Evolutionary conservation across 768 basidiomycete genomes (phyloP).

Genomic region (Psilocybe cubensis): DNA sequence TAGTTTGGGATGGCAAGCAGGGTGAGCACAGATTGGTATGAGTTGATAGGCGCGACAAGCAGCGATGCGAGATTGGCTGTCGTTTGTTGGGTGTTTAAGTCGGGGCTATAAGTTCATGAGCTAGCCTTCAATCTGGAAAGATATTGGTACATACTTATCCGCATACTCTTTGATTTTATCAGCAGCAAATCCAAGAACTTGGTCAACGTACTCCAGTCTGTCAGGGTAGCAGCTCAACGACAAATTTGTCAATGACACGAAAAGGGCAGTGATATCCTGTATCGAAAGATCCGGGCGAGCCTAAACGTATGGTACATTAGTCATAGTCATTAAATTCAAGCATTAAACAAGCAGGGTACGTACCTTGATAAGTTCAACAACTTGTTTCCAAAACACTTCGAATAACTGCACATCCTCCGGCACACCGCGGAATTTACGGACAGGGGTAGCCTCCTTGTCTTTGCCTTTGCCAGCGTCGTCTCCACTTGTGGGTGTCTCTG

Average conservation of each 20-base stretch:
- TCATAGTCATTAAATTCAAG: not conserved
- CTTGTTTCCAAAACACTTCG: constrained; percentile 99
- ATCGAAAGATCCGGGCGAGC: constrained; percentile 97
- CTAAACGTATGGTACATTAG: constrained; percentile 39
- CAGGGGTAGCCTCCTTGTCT: constrained; percentile 56
- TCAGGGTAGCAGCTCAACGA: constrained; percentile 98
- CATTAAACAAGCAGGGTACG: constrained; percentile 14
- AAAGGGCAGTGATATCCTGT: constrained; percentile 94
- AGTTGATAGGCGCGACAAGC: constrained; percentile 92
- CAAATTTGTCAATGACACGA: constrained; percentile 94
- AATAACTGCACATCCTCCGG: constrained; percentile 95
- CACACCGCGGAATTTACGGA: constrained; percentile 91
- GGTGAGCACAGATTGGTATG: constrained; percentile 94
- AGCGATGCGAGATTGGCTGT: constrained; percentile 89
- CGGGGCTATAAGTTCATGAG: constrained; percentile 56
- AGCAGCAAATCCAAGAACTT: constrained; percentile 88
- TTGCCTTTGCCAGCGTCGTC: constrained; percentile 53
- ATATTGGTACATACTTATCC: constrained; percentile 62
- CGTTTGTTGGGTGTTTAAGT: constrained; percentile 87
- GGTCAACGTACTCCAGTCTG: constrained; percentile 95
- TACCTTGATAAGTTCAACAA: constrained; percentile 97
- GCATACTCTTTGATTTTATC: constrained; percentile 84
- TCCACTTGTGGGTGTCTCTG: constrained; percentile 27
- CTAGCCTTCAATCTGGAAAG: not conserved
- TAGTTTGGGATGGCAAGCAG: constrained; percentile 96